These are phyloP conservation scores for Dujonia santamariae DNA, from an alignment of 1,139 yeast genomes.

Conservation along the genomic window DNA sequence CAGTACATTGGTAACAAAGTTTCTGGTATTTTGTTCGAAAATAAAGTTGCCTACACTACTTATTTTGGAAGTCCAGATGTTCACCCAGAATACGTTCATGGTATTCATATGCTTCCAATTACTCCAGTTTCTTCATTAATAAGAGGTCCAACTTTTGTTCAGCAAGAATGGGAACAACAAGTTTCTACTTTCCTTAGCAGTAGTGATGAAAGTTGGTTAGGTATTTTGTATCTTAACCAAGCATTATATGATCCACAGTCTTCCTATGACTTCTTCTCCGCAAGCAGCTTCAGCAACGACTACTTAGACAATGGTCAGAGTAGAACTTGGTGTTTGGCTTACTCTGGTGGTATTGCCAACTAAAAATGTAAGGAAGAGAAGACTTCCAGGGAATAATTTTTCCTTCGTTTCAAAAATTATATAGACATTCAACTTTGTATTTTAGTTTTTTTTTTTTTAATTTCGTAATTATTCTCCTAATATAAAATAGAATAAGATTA, in stretches of 20 bases:
- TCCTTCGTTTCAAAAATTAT: neutral
- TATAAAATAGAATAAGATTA: too few relatives aligned
- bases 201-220: slow-evolving; percentile 20
- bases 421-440: too few relatives aligned
- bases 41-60: slow-evolving; percentile 89
- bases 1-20: slow-evolving; percentile 61
- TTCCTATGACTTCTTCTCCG: slow-evolving; percentile 17
- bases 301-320: slow-evolving; percentile 21
- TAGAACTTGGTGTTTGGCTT: slow-evolving; percentile 24
- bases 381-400: neutral
- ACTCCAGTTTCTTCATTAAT: slow-evolving; percentile 17
- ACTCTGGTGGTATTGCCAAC: slow-evolving; percentile 14
- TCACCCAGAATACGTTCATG: slow-evolving; percentile 16
- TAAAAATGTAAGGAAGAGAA: neutral
- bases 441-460: too few relatives aligned
- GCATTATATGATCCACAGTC: slow-evolving; percentile 19
- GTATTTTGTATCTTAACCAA: slow-evolving; percentile 20
- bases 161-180: slow-evolving; percentile 18
- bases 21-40: slow-evolving; percentile 78
- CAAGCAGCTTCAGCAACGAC: slow-evolving; percentile 10
- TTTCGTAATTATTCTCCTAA: too few relatives aligned
- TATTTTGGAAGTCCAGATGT: slow-evolving; percentile 56
- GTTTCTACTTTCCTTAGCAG: slow-evolving; percentile 11
- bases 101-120: slow-evolving; percentile 21
- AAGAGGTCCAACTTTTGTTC: slow-evolving; percentile 16